Base-by-base conservation (phyloP, 2,329 filamentous ascomycete genomes). In the Pyrenochaeta sp. region DNA sequence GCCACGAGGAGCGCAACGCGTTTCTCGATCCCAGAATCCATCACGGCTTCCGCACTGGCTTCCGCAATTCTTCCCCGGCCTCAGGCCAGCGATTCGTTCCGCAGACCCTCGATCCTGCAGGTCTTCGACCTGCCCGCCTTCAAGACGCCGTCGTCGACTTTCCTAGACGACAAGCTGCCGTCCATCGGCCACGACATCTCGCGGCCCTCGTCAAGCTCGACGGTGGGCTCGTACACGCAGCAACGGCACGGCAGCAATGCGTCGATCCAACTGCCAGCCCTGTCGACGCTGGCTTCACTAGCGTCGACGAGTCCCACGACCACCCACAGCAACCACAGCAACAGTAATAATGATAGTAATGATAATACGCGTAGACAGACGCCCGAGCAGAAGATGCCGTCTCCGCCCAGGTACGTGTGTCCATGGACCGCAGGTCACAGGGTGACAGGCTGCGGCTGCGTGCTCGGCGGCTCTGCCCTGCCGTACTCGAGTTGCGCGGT, bases 221-320 rank as follows among this genome's bases (percentile, higher is more conserved):
- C 78, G 11, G 74, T 76, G 53, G 74, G 72, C 41, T 73, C 74
- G 36, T 68, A 68, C 43, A 73, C 69, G 23, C 63, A 66, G 42
- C 69, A 68, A 48, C 61, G 65, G 42, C 68, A 69, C 54, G 68
- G 69, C 45, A 69, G 68, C 71, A 71, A 69, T 71, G 59, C 58
- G 15, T 63, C 62, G 23, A 69, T 71, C 63, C 71, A 75, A 66
- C 71, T 85, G 35, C 83, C 83, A 17, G 81, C 80, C 17, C 68
- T 86, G 38, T 82, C 82, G 37, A 77, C 82, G 26, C 74, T 86
- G 58, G 83, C 83, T 29, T 82, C 81, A 41, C 73, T 84, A 57
- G 80, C 80, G 23, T 76, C 79, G 20, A 77, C 74, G 39, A 74
- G 61, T 54, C 58, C 79, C 76, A 48, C 79, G 74, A 68, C 65